A percentile compares a stretch with the other conserved stretches of the same genome.
These are phyloP conservation scores for Phialophora tarda DNA, from an alignment of 2,329 filamentous ascomycete genomes.

Conservation along the genomic window DNA sequence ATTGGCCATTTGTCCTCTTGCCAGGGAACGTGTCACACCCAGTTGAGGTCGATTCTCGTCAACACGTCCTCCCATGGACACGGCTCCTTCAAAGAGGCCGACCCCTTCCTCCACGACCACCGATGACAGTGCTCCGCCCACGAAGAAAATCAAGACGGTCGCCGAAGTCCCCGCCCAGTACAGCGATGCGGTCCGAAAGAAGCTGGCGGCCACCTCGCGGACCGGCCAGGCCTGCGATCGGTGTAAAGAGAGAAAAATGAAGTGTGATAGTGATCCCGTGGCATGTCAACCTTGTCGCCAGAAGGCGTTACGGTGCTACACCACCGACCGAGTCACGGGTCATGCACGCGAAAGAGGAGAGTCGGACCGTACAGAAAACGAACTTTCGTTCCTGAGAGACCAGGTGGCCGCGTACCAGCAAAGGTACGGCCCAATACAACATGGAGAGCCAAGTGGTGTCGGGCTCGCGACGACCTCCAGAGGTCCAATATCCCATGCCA, in stretches of 20 bases:
- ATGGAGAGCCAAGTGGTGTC: conserved; percentile 9
- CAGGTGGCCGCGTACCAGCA: conserved; percentile 72
- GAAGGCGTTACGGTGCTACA: conserved; percentile 77
- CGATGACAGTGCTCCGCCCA: conserved; percentile 32
- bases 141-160: conserved; percentile 38
- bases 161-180: conserved; percentile 46
- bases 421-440: conserved; percentile 47
- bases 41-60: background rate
- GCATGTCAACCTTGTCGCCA: conserved; percentile 82
- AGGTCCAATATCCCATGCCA: conserved; percentile 14
- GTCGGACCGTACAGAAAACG: conserved; percentile 74
- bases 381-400: conserved; percentile 69
- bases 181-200: conserved; percentile 55
- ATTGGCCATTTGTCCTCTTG: background rate
- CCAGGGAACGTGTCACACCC: background rate
- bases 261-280: conserved; percentile 79
- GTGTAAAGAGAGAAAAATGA: conserved; percentile 88
- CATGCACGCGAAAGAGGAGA: conserved; percentile 80
- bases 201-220: conserved; percentile 60
- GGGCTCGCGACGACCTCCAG: conserved; percentile 10
- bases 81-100: conserved; percentile 27
- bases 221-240: conserved; percentile 88
- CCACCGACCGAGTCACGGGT: conserved; percentile 85
- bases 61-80: conserved; percentile 28
- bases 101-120: conserved; percentile 16